Conservation (phyloP, 768 basidiomycete genomes). For the Podaxis pistillaris region DNA sequence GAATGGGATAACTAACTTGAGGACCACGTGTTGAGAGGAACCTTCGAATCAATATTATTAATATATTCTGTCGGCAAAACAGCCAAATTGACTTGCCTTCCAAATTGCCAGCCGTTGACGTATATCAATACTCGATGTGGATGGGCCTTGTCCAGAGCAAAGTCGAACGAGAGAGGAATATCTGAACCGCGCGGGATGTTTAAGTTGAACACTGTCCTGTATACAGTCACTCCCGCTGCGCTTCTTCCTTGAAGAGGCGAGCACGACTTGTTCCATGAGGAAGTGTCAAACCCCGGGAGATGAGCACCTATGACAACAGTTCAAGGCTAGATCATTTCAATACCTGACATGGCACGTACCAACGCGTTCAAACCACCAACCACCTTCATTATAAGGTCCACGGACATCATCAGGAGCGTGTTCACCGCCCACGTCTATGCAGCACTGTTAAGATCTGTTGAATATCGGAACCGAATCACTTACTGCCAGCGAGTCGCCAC, state of each 20-base stretch:
- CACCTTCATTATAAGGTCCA: constrained; percentile 59
- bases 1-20: constrained; percentile 44
- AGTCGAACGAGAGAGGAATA: constrained; percentile 57
- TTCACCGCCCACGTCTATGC: constrained; percentile 35
- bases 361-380: constrained; percentile 51
- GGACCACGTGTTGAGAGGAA: constrained; percentile 41
- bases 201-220: constrained; percentile 58
- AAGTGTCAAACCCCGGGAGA: constrained; percentile 56
- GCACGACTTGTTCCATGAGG: constrained; percentile 48
- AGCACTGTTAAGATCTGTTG: background rate
- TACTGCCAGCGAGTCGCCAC: constrained; percentile 42
- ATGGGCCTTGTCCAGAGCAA: constrained; percentile 43
- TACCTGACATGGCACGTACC: constrained; percentile 26
- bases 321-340: background rate
- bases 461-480: constrained; percentile 8
- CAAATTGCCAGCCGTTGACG: constrained; percentile 76
- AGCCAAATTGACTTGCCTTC: constrained; percentile 20
- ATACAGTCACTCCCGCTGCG: constrained; percentile 59
- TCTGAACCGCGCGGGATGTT: constrained; percentile 49
- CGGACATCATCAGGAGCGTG: constrained; percentile 54
- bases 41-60: constrained; percentile 20
- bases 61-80: too few relatives aligned
- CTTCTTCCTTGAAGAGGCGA: constrained; percentile 45
- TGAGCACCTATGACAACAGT: constrained; percentile 42
- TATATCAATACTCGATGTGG: constrained; percentile 65